Conservation (phyloP, 495 filamentous ascomycete genomes). For the Chaetomium tenue region DNA sequence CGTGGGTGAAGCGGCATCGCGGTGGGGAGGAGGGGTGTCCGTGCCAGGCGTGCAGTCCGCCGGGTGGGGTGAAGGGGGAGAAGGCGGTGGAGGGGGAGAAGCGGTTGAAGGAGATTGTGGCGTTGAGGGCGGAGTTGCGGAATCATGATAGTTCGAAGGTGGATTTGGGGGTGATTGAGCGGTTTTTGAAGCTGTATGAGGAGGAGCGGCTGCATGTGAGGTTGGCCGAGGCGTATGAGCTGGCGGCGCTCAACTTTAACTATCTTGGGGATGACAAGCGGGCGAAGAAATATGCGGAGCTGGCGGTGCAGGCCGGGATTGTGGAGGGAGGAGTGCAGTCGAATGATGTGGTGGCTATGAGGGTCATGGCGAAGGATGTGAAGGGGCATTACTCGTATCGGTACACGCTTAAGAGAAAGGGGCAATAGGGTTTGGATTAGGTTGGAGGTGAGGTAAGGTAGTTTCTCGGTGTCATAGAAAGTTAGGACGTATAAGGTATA, state of each 20-base stretch:
- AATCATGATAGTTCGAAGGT: constrained; percentile 33
- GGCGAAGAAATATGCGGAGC: constrained; percentile 31
- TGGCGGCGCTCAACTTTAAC: constrained; percentile 45
- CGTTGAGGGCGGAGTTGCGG: constrained; percentile 29
- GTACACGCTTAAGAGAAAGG: constrained; percentile 22
- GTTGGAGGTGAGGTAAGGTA: background rate
- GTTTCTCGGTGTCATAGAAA: background rate
- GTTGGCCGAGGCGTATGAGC: constrained; percentile 37
- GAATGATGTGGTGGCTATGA: constrained; percentile 31
- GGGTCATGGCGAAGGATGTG: constrained; percentile 26
- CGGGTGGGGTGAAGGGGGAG: constrained; percentile 2
- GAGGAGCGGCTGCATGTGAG: constrained; percentile 32
- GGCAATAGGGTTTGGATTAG: background rate
- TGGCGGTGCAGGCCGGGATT: constrained; percentile 33
- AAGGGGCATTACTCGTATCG: constrained; percentile 28
- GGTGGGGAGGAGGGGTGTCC: constrained; percentile 20
- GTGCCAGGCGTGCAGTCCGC: constrained; percentile 28
- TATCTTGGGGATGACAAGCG: constrained; percentile 30
- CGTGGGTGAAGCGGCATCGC: constrained; percentile 28
- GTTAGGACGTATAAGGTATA: too few species aligned
- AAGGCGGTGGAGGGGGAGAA: constrained; percentile 28
- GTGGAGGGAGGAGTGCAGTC: constrained; percentile 31
- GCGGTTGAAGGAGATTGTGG: constrained; percentile 29
- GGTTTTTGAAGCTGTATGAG: constrained; percentile 31
- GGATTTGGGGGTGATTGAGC: constrained; percentile 33